A percentile compares a stretch with the other conserved stretches of the same genome.
Evolutionary conservation across 1,284 basidiomycete species (phyloP).

Genomic region (Marasmius sp.): DNA sequence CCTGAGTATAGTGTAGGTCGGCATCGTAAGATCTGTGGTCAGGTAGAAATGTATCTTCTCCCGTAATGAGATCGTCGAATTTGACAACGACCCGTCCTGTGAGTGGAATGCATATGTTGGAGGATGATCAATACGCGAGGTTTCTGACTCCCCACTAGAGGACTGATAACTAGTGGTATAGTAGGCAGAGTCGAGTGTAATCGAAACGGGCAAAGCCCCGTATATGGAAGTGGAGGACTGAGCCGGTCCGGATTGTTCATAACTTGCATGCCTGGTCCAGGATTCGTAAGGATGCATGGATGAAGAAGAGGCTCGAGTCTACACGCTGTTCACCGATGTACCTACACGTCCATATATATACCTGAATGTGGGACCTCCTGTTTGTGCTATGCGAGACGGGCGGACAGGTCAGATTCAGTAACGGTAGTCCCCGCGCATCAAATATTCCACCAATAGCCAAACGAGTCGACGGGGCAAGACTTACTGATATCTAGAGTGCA

Average conservation of each 20-base stretch:
- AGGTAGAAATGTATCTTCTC: conserved; percentile 30
- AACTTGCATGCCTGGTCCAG: not conserved
- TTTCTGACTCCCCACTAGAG: not conserved
- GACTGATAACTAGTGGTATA: no score
- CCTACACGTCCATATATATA: no score
- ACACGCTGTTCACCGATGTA: no score
- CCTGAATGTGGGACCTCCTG: no score
- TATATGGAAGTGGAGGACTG: conserved; percentile 3
- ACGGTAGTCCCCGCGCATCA: no score
- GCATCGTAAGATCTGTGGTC: conserved; percentile 35
- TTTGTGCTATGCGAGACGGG: no score
- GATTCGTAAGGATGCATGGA: not conserved
- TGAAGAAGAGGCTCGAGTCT: no score
- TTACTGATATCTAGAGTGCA: no score
- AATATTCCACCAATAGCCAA: no score
- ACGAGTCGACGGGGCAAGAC: no score
- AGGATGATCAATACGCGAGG: conserved; percentile 27
- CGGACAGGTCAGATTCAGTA: no score
- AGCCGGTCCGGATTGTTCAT: not conserved
- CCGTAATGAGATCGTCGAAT: conserved; percentile 43
- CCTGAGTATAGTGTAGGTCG: conserved; percentile 41
- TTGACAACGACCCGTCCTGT: conserved; percentile 38
- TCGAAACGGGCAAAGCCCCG: conserved; percentile 7
- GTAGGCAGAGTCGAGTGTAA: no score
- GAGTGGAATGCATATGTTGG: conserved; percentile 32